These are phyloP conservation scores for Adansonia madagascariensis DNA, from an alignment of 441 rosid species.

Conservation along the genomic window DNA sequence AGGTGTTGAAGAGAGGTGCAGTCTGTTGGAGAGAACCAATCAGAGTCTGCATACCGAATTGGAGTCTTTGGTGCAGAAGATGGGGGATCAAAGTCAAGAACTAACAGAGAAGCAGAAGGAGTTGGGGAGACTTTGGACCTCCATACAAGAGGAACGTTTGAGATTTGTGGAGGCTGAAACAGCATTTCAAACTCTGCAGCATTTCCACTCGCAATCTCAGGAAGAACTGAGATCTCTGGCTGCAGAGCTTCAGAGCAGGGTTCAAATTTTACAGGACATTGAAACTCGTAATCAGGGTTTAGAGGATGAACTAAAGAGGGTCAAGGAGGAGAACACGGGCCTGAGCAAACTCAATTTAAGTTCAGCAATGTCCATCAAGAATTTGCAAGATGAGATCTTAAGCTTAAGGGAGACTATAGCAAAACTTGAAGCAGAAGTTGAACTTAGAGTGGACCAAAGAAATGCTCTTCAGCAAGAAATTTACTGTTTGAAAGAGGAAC, in stretches of 20 bases:
- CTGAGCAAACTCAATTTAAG: conserved; percentile 69
- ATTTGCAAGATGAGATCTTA: conserved; percentile 70
- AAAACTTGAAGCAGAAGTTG: conserved; percentile 88
- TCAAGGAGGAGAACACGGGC: conserved; percentile 59
- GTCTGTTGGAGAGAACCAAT: conserved; percentile 72
- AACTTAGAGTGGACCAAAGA: conserved; percentile 78
- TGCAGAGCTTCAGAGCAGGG: conserved; percentile 62
- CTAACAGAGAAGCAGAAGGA: conserved; percentile 88
- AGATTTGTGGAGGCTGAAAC: conserved; percentile 93
- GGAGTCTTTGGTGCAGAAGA: conserved; percentile 60
- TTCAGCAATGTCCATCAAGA: conserved; percentile 69
- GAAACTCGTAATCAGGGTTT: conserved; percentile 63
- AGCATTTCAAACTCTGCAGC: conserved; percentile 92
- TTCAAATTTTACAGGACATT: conserved; percentile 65
- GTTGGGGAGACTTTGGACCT: conserved; percentile 80
- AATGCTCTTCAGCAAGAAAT: conserved; percentile 97
- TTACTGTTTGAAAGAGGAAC: conserved; percentile 89
- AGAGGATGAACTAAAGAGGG: conserved; percentile 60
- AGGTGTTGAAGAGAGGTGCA: conserved; percentile 82
- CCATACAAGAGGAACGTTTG: conserved; percentile 83
- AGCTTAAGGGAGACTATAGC: conserved; percentile 64
- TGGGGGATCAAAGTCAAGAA: conserved; percentile 70
- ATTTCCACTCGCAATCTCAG: conserved; percentile 90
- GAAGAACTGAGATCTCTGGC: conserved; percentile 81
- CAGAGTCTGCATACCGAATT: conserved; percentile 69